Conservation (phyloP, 768 basidiomycete species). For the Leccinum variicolor region DNA sequence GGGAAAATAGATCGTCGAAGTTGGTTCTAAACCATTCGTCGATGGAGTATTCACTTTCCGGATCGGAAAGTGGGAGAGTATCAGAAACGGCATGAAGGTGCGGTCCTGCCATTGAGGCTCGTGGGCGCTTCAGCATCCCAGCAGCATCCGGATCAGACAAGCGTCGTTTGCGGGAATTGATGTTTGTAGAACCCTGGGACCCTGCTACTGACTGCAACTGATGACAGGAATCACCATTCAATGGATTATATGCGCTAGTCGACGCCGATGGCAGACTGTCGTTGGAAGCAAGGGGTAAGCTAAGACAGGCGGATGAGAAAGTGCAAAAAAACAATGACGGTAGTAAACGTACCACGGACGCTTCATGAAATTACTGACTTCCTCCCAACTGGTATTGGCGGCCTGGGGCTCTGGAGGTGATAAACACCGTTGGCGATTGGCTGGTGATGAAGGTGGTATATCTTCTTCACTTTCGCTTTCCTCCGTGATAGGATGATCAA, state of each 20-base stretch:
- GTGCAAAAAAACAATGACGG: no score
- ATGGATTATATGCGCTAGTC: no score
- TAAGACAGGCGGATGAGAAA: no score
- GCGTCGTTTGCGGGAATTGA: no score
- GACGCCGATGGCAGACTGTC: no score
- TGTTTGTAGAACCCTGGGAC: no score
- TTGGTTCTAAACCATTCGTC: conserved; percentile 36
- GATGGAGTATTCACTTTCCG: conserved; percentile 20
- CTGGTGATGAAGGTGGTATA: conserved; percentile 4
- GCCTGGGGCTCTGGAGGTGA: neutral
- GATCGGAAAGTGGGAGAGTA: conserved; percentile 11
- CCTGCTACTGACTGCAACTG: no score
- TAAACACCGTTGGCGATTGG: conserved; percentile 16
- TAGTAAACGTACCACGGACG: no score
- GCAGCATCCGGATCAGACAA: conserved; percentile 31
- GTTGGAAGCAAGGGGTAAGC: no score
- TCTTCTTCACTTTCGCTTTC: conserved; percentile 11
- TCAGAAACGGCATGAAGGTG: conserved; percentile 29
- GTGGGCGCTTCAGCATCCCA: conserved; percentile 25
- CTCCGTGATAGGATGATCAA: conserved; percentile 5
- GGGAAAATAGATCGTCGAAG: conserved; percentile 20
- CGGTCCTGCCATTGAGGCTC: conserved; percentile 11
- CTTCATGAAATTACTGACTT: no score
- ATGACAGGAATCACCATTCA: no score
- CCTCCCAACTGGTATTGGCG: no score